Conservation (phyloP, 257 asterid genomes). For the Penstemon davidsonii region DNA sequence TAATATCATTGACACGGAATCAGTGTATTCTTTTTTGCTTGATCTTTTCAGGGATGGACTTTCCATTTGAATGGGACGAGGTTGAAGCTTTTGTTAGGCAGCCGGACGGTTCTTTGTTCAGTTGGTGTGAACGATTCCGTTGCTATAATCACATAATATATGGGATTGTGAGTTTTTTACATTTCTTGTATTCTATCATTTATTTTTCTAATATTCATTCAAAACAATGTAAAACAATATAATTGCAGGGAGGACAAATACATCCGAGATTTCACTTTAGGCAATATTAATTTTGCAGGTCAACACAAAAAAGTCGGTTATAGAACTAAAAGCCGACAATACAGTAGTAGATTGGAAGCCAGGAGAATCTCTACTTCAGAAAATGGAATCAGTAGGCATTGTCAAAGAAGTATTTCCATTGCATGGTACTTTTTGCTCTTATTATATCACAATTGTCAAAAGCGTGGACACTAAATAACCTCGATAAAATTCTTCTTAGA, state of each 20-base stretch:
- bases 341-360: slow-evolving; percentile 60
- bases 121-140: slow-evolving; percentile 85
- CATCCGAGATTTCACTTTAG: neutral
- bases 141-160: slow-evolving; percentile 74
- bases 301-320: slow-evolving; percentile 44
- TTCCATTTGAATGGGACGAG: slow-evolving; percentile 86
- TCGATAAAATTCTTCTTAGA: slow-evolving; percentile 42
- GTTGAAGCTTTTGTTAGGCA: slow-evolving; percentile 76
- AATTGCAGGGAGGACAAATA: neutral
- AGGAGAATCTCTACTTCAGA: slow-evolving; percentile 62
- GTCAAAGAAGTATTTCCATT: slow-evolving; percentile 85
- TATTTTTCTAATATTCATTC: neutral
- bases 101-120: slow-evolving; percentile 96
- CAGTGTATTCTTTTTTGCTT: neutral
- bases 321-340: slow-evolving; percentile 42
- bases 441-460: slow-evolving; percentile 22
- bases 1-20: neutral
- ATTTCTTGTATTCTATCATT: neutral
- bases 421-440: slow-evolving; percentile 59
- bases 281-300: slow-evolving; percentile 46
- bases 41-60: slow-evolving; percentile 73
- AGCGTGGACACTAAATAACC: slow-evolving; percentile 8
- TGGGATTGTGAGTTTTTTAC: slow-evolving; percentile 62
- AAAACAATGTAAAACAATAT: neutral
- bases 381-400: slow-evolving; percentile 56